These are phyloP conservation scores for Talaromyces thailandensis DNA, from an alignment of 495 filamentous ascomycete genomes.

Conservation along the genomic window DNA sequence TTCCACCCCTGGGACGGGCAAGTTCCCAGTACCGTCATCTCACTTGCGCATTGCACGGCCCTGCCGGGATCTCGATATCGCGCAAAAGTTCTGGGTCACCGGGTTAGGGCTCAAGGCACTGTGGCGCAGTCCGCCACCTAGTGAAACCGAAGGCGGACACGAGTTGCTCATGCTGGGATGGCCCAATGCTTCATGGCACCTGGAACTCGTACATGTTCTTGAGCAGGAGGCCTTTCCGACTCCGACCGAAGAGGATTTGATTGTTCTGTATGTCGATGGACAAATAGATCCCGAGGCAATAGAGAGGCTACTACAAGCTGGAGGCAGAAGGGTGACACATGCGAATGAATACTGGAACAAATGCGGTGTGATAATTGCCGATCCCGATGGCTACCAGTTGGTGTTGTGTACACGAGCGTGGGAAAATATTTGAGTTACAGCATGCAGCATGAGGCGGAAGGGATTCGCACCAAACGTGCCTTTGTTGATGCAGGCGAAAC, in stretches of 20 bases:
- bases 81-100: conserved; percentile 4
- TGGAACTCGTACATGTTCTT: conserved; percentile 11
- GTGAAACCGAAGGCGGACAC: conserved; percentile 9
- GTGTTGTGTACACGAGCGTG: conserved; percentile 7
- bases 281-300: conserved; percentile 7
- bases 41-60: conserved; percentile 2
- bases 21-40: neutral
- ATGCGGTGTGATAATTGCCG: conserved; percentile 11
- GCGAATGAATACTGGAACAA: conserved; percentile 12
- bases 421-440: neutral
- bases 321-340: conserved; percentile 7
- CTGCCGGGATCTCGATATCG: conserved; percentile 1
- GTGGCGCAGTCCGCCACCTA: neutral
- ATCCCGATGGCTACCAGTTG: conserved; percentile 12
- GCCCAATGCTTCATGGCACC: conserved; percentile 9
- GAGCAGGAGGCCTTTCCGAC: conserved; percentile 6
- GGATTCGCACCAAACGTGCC: too few species aligned
- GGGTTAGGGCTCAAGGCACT: conserved; percentile 1
- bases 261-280: conserved; percentile 12
- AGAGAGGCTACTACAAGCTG: conserved; percentile 4
- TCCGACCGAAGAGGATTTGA: conserved; percentile 11
- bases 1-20: neutral
- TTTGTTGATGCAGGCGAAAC: too few species aligned
- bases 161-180: conserved; percentile 12
- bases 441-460: neutral